Conservation (phyloP, 139 green algal genomes). For the Volvox africanus region DNA sequence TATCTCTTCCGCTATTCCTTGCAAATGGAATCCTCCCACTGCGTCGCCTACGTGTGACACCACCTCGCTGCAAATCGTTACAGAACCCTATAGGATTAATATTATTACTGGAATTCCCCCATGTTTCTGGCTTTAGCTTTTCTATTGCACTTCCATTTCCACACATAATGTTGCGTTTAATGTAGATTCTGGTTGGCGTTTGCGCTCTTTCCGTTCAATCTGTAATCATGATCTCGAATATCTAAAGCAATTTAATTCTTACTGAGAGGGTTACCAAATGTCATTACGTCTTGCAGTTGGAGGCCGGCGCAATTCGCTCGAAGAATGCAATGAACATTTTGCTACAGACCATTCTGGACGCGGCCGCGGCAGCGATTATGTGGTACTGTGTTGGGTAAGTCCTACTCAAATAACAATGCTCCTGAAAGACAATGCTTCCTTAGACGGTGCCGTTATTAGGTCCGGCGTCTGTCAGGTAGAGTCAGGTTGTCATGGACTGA, state of each 20-base stretch:
- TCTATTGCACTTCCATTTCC: background rate
- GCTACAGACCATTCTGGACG: conserved; percentile 85
- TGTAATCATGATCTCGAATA: background rate
- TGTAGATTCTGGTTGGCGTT: background rate
- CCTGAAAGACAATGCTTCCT: too few species aligned
- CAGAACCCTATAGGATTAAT: background rate
- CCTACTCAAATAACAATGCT: background rate
- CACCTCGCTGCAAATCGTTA: background rate
- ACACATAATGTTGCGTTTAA: background rate
- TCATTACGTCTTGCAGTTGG: conserved; percentile 66
- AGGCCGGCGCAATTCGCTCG: conserved; percentile 84
- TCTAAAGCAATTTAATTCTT: background rate
- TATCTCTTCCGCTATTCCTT: background rate
- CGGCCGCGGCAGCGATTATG: conserved; percentile 70
- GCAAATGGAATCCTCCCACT: background rate
- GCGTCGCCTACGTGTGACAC: background rate
- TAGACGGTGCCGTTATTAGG: too few species aligned
- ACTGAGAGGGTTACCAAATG: background rate
- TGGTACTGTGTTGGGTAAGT: conserved; percentile 75
- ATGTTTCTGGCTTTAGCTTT: background rate
- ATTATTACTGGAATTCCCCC: background rate
- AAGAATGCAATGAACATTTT: conserved; percentile 69
- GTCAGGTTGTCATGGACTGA: too few species aligned
- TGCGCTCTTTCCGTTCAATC: background rate
- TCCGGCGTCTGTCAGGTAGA: too few species aligned